These are phyloP conservation scores for Didymella keratinophila DNA, from an alignment of 2,329 filamentous ascomycete genomes.

Conservation along the genomic window DNA sequence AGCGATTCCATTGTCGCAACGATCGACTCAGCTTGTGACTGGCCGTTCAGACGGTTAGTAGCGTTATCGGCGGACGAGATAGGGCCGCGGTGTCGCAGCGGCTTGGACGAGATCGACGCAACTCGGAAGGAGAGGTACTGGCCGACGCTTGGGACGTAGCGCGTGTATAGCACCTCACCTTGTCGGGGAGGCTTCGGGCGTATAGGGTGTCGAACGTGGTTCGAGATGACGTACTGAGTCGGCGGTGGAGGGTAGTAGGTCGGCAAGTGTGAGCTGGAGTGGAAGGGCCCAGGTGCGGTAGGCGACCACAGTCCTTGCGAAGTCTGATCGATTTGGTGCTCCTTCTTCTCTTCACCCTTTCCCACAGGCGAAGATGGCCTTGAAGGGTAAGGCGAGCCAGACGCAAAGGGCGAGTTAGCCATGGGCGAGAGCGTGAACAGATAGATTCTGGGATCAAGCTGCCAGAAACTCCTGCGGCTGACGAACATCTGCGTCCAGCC, in stretches of 20 bases:
- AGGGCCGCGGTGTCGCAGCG: slow-evolving; percentile 71
- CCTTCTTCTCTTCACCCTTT: slow-evolving; percentile 37
- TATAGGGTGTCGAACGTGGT: slow-evolving; percentile 82
- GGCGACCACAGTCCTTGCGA: slow-evolving; percentile 52
- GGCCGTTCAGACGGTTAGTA: slow-evolving; percentile 44
- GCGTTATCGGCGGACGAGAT: slow-evolving; percentile 34
- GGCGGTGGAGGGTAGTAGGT: slow-evolving; percentile 90
- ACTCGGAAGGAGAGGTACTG: slow-evolving; percentile 91
- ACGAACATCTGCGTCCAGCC: slow-evolving; percentile 85
- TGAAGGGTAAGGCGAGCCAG: slow-evolving; percentile 60
- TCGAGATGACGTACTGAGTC: slow-evolving; percentile 79
- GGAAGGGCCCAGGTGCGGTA: slow-evolving; percentile 71
- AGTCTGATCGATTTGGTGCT: slow-evolving; percentile 41
- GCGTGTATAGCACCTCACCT: slow-evolving; percentile 89
- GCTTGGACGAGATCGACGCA: slow-evolving; percentile 71
- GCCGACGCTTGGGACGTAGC: slow-evolving; percentile 80
- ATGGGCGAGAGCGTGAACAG: slow-evolving; percentile 81
- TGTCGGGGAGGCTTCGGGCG: slow-evolving; percentile 88
- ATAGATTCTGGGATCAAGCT: slow-evolving; percentile 84
- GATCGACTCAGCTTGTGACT: slow-evolving; percentile 60
- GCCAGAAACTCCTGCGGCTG: slow-evolving; percentile 85
- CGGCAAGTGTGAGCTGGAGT: slow-evolving; percentile 82
- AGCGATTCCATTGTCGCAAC: slow-evolving; percentile 44
- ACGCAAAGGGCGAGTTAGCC: slow-evolving; percentile 57
- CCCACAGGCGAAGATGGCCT: slow-evolving; percentile 59